Base-by-base conservation (phyloP, 164 flowering plant species). In the Malania oleifera region DNA sequence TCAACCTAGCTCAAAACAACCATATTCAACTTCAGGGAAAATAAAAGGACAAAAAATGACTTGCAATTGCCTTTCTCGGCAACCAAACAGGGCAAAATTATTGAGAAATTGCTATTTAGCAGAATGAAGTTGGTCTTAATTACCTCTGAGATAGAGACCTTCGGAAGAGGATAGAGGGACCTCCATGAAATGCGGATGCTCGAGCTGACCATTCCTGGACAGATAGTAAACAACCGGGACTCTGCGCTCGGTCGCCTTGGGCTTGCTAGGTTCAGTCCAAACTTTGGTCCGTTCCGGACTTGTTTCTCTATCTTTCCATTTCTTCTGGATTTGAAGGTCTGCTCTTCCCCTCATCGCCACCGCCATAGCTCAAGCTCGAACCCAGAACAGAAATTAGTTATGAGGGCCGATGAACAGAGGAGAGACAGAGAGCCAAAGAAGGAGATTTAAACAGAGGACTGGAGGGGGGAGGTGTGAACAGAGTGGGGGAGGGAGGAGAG, bases 111-210 rank as follows among this genome's bases (percentile, higher is more conserved):
- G n/a, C n/a, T n/a, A n/a, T n/a, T n/a, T n/a, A n/a, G n/a, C n/a
- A n/a, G n/a, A n/a, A n/a, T n/a, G n/a, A n/a, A n/a, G n/a, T 44
- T 44, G 48, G 18, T 5, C 49, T 45, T n/a, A n/a, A n/a, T n/a
- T 66, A 85, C 96, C 96, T 78, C 70, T 70, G 72, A 86, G 97
- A 65, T 71, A 82, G 52, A 89, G 91, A 15, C 96, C 92, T 9
- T 82, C 74, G 18, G 70, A 48, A 13, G 90, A 77, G n/a, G 97
- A 86, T 54, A 88, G 85, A 56, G 96, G 76, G 38, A 90, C 95
- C 57, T 93, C 99, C 68, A 90, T 82, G 82, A 88, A 91, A 74
- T 90, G 99, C 15, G 99, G 97, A 50, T 93, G 93, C 46, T 93
- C 93, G 14, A 91, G 96, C 61, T 83, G 91, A 24, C 99, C 96